Conservation (phyloP, 257 asterid genomes). For the Nicotiana tabacum region DNA sequence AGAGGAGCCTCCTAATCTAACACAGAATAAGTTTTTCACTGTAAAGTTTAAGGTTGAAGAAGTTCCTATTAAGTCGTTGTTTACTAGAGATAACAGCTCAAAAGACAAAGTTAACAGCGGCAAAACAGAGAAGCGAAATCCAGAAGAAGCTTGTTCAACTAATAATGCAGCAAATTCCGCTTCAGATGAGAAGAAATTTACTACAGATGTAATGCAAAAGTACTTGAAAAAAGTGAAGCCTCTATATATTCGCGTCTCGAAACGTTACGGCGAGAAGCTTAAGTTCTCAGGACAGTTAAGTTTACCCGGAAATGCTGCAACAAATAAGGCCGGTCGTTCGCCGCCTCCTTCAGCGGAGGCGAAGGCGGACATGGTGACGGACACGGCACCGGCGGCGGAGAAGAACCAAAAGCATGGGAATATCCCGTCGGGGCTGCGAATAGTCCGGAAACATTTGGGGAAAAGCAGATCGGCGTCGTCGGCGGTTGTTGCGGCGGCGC, state of each 20-base stretch:
- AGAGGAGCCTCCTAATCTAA: slow-evolving; percentile 9
- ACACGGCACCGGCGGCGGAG: not conserved
- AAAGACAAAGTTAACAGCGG: slow-evolving; percentile 21
- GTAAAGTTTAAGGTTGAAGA: slow-evolving; percentile 65
- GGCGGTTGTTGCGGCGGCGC: slow-evolving; percentile 27
- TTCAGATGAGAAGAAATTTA: slow-evolving; percentile 39
- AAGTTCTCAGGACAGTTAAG: slow-evolving; percentile 14
- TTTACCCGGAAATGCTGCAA: too few species aligned
- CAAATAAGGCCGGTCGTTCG: too few species aligned
- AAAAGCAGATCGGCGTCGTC: slow-evolving; percentile 79
- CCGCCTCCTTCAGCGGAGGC: slow-evolving; percentile 20
- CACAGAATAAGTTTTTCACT: slow-evolving; percentile 29
- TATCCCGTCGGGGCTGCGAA: slow-evolving; percentile 61
- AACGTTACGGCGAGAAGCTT: slow-evolving; percentile 61
- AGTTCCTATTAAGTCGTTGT: slow-evolving; percentile 47
- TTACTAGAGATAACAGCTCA: slow-evolving; percentile 53
- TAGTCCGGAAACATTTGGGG: slow-evolving; percentile 56
- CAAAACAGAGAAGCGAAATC: slow-evolving; percentile 13
- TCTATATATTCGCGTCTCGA: slow-evolving; percentile 64
- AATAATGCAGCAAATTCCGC: not conserved
- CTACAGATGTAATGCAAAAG: slow-evolving; percentile 63
- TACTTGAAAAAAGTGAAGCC: slow-evolving; percentile 83
- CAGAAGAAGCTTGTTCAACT: slow-evolving; percentile 16
- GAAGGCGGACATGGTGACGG: slow-evolving; percentile 10
- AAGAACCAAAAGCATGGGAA: slow-evolving; percentile 43